Percentiles rank a stretch among this genome's conserved stretches.
Conservation (phyloP, 2,329 filamentous ascomycete genomes). For the Xylaria sp. region DNA sequence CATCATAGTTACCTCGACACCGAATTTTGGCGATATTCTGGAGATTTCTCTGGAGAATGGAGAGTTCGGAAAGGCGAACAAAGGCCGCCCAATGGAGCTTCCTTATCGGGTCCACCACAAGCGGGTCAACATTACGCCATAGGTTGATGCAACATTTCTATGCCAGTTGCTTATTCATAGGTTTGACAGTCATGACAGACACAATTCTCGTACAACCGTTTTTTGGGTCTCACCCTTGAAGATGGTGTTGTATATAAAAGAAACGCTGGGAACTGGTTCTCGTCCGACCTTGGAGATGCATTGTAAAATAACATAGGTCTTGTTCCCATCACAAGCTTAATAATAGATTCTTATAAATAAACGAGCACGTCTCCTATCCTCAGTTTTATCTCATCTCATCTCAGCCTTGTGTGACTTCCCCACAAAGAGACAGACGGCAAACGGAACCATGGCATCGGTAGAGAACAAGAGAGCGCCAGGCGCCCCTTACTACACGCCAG, state of each 20-base stretch:
- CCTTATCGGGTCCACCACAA: constrained; percentile 7
- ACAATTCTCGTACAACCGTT: background rate
- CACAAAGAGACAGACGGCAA: no score
- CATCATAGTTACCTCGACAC: background rate
- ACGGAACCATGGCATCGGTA: constrained; percentile 42
- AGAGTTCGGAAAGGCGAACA: background rate
- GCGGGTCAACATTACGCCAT: background rate
- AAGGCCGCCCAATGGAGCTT: background rate
- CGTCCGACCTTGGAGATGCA: background rate
- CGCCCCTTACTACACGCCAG: constrained; percentile 65
- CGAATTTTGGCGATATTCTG: background rate
- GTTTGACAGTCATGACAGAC: constrained; percentile 4
- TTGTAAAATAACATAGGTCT: background rate
- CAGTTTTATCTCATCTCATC: background rate
- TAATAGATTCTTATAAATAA: background rate
- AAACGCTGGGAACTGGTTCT: background rate
- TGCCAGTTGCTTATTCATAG: constrained; percentile 7
- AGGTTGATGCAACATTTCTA: constrained; percentile 1
- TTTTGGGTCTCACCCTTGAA: background rate
- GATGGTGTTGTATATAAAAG: background rate
- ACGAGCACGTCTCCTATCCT: background rate
- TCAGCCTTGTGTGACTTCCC: no score
- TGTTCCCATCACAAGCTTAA: background rate
- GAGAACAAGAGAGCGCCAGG: constrained; percentile 54
- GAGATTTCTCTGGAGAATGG: constrained; percentile 1